Evolutionary conservation across 257 asterid species (phyloP), one percentile per base, ranked within the genome.

Genomic region (Misopates orontium): DNA sequence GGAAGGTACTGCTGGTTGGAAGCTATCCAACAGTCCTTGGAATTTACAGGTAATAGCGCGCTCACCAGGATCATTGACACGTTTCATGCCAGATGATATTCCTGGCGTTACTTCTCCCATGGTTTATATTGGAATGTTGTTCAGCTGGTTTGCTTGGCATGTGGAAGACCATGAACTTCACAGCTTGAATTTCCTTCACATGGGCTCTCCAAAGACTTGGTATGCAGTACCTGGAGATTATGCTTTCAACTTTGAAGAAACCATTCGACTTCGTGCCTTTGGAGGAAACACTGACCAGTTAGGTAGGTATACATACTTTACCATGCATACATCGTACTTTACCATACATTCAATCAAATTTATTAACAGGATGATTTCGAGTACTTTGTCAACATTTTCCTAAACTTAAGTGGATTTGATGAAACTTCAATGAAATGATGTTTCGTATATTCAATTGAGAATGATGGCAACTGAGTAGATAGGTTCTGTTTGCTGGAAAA

Each of bases 81-180:
- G 97, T 40, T 94, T 83, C 77, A 94, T 94, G 99, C 96, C 98
- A 15, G 96, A 94, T 85, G 99, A 94, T 79, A 94, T 94, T 17
- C 98, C 99, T 14, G 98, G 99, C 64, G 99, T 94, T 72, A 94
- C 99, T 50, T 94, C 99, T 54, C 99, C 99, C 6, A 94, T 94
- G 99, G 85, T 94, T 56, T 94, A 90, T 73, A 76, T 94, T 64
- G 99, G 99, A 66, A 94, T 94, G 99, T 62, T 94, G 75, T 94
- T 88, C 85, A 94, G 99, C 77, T 94, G 99, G 99, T 94, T 90
- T 85, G 97, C 99, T 40, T 94, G 99, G 99, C 99, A 94, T 77
- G 99, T 94, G 63, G 99, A 94, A 80, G 99, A 94, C 79, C 99
- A 94, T 36, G 99, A 94, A 78, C 99, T 94, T 75, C 99, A 94